Percentiles rank a stretch among this genome's conserved stretches.
These are phyloP conservation scores for Acorus gramineus DNA, from an alignment of 106 monocot species.

Conservation along the genomic window DNA sequence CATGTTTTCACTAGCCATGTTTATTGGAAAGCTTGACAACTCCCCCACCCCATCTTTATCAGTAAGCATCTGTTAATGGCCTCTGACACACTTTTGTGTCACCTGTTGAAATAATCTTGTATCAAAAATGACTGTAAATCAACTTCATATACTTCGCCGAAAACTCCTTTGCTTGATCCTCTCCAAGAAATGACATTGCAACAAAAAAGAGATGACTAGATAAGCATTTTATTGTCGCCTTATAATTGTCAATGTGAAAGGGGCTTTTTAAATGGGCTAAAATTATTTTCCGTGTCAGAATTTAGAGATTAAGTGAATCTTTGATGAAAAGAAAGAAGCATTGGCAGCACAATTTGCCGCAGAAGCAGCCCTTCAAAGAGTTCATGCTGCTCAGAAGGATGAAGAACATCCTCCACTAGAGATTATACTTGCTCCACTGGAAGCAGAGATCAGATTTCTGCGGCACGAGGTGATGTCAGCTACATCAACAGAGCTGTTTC, in stretches of 20 bases:
- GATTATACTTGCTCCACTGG: conserved; percentile 71
- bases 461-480: conserved; percentile 41
- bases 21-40: too few relatives aligned
- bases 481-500: neutral
- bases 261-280: neutral
- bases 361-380: conserved; percentile 73
- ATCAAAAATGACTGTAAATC: too few relatives aligned
- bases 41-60: too few relatives aligned
- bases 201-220: too few relatives aligned
- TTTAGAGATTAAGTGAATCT: conserved; percentile 61
- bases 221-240: neutral
- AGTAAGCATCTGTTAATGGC: too few relatives aligned
- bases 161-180: too few relatives aligned
- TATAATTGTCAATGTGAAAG: neutral
- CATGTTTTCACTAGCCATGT: too few relatives aligned
- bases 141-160: too few relatives aligned
- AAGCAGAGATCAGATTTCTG: conserved; percentile 70
- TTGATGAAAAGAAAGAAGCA: conserved; percentile 72
- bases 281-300: conserved; percentile 29
- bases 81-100: too few relatives aligned
- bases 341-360: conserved; percentile 76
- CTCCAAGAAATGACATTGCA: too few relatives aligned
- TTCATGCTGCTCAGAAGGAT: conserved; percentile 87
- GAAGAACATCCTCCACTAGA: conserved; percentile 72
- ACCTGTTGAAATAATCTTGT: too few relatives aligned